phyloP scores from a whole-genome alignment of 169 alveolate genomes.

The Plasmodium fragile region DNA sequence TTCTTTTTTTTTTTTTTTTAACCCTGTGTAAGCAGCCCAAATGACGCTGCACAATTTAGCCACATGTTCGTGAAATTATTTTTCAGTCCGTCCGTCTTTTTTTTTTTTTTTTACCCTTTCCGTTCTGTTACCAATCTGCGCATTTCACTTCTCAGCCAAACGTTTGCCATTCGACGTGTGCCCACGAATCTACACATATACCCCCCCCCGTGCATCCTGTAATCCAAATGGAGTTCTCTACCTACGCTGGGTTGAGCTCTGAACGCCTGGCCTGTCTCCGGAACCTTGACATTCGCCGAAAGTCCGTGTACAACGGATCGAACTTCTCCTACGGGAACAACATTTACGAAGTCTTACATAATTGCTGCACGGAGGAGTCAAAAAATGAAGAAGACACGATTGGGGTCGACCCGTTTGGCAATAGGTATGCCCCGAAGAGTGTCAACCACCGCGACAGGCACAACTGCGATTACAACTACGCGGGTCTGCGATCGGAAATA shows the following conservation, averaged over 20 bases:
- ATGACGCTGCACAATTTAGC: neutral
- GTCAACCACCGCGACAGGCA: neutral
- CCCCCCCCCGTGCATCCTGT: neutral
- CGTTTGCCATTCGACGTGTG: neutral
- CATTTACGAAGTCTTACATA: constrained; percentile 62
- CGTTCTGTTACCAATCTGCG: neutral
- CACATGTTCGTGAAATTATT: neutral
- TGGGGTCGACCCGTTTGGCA: neutral
- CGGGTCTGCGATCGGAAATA: constrained; percentile 52
- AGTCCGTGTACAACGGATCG: constrained; percentile 10
- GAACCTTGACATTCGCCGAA: constrained; percentile 42
- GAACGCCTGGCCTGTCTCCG: constrained; percentile 58
- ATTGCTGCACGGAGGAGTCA: constrained; percentile 21
- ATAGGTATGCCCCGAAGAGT: constrained; percentile 4
- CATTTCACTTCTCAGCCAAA: neutral
- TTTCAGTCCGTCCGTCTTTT: neutral
- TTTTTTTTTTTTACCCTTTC: neutral
- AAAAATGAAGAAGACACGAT: constrained; percentile 4
- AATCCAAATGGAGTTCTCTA: constrained; percentile 24
- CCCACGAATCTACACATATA: neutral
- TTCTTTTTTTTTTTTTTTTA: neutral
- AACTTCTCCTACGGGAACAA: constrained; percentile 38
- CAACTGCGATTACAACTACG: neutral
- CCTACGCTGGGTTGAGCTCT: constrained; percentile 67
- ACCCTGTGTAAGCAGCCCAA: neutral